Evolutionary conservation across 164 flowering plant species (phyloP).

Genomic region (Magnolia sinica): DNA sequence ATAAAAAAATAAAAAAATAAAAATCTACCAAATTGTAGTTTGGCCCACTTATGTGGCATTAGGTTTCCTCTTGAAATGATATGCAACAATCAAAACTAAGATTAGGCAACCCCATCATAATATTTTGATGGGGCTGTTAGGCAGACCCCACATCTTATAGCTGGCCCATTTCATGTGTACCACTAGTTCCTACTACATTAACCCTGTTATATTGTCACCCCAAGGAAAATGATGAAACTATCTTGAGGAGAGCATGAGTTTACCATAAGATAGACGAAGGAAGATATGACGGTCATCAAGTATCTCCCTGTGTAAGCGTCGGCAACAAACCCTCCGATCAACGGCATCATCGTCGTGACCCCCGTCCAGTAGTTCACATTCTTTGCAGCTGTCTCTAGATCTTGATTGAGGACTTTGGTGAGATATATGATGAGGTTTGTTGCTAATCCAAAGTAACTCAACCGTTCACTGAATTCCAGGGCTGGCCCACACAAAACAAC

Average conservation of each 20-base stretch:
- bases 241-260: background rate
- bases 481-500: conserved; percentile 24
- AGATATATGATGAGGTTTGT: conserved; percentile 56
- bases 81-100: too few species aligned
- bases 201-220: too few species aligned
- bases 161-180: too few species aligned
- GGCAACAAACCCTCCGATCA: conserved; percentile 78
- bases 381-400: conserved; percentile 52
- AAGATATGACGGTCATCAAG: conserved; percentile 46
- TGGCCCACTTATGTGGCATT: too few species aligned
- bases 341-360: conserved; percentile 75
- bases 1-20: too few species aligned
- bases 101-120: too few species aligned
- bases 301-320: conserved; percentile 86
- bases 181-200: too few species aligned
- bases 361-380: conserved; percentile 62
- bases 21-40: too few species aligned
- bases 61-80: too few species aligned
- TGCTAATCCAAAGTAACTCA: conserved; percentile 53
- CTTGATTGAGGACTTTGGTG: conserved; percentile 52
- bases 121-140: too few species aligned
- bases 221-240: background rate
- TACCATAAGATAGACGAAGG: conserved; percentile 72
- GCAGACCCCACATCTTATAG: too few species aligned
- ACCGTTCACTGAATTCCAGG: conserved; percentile 64